These are phyloP conservation scores for Tuber microsphaerosporum DNA, from an alignment of 495 filamentous ascomycete species.

Conservation along the genomic window DNA sequence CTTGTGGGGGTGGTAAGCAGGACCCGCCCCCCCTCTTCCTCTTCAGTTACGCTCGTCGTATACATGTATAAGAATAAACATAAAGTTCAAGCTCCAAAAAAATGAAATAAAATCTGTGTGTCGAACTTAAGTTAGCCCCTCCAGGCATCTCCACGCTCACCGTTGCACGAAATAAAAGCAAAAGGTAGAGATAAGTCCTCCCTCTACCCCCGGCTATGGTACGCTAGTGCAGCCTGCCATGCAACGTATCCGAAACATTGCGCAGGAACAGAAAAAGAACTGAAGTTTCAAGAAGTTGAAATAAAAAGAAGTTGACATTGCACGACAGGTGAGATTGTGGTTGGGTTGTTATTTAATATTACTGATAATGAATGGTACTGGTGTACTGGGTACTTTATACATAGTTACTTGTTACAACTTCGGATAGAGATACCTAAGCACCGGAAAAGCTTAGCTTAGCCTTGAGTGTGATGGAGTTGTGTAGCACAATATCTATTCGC, in stretches of 20 bases:
- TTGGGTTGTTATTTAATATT: constrained; percentile 4
- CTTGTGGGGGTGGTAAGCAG: background rate
- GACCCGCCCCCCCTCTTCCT: background rate
- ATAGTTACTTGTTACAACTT: constrained; percentile 2
- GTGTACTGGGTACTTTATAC: background rate
- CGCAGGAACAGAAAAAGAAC: constrained; percentile 4
- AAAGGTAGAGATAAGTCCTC: background rate
- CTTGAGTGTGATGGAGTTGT: background rate
- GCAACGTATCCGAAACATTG: background rate
- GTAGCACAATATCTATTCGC: background rate
- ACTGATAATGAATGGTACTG: background rate
- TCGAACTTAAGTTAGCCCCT: background rate
- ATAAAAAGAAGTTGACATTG: constrained; percentile 2
- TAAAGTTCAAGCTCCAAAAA: background rate
- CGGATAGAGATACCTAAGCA: background rate
- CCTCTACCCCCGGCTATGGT: background rate
- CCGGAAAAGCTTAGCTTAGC: background rate
- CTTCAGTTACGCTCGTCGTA: background rate
- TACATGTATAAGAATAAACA: background rate
- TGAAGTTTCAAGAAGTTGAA: background rate
- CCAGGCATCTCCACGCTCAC: background rate
- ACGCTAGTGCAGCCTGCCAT: background rate
- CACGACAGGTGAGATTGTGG: background rate
- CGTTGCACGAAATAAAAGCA: background rate
- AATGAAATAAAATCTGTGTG: background rate